Evolutionary conservation across 2,329 filamentous ascomycete genomes (phyloP), one percentile per base, ranked within the genome.

Genomic region (Alternaria dauci): DNA sequence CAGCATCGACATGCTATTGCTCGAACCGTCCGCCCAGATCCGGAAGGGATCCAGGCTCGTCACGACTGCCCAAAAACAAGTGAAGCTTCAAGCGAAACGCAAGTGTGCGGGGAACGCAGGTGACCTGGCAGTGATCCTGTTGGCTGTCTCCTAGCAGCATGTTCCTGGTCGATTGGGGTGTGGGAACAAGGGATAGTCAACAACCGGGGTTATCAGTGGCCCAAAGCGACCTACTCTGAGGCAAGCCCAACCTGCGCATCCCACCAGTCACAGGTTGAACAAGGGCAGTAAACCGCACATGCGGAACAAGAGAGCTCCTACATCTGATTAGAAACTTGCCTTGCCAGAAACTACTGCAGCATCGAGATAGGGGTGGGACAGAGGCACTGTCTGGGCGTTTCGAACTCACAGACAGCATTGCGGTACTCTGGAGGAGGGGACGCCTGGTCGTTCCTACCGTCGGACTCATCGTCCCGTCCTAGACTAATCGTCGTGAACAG

Each of bases 71-170:
- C 42, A 50, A 56, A 43, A 57, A 34, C 38, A 55, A 55, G 56
- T 59, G 51, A 59, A 38, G 43, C 51, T 36, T 52, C 34, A 41
- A 55, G 44, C 32, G 43, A 44, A 43, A 55, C 52, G 52, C 57
- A 59, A 55, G 52, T 59, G 52, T 59, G 57, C 57, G 57, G 57
- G 57, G 57, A 59, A 59, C 42, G 20, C 14, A 55, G 38, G 36
- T 55, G 52, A 55, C 38, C 32, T 55, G 57, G 38, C 52, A 50
- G 39, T 26, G 32, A 28, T n/a, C 52, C 38, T 23, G 52, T 55
- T 59, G 43, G 44, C 30, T 32, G 42, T 30, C 38, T 25, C 42
- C 28, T 51, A 11, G 46, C 44, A 59, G 52, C 36, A 38, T 59
- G 52, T 55, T 59, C 57, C 57, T 41, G 28, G 57, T 50, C 30